phyloP scores from a whole-genome alignment of 1,284 basidiomycete genomes.

The Filobasidium uniguttulatum region DNA sequence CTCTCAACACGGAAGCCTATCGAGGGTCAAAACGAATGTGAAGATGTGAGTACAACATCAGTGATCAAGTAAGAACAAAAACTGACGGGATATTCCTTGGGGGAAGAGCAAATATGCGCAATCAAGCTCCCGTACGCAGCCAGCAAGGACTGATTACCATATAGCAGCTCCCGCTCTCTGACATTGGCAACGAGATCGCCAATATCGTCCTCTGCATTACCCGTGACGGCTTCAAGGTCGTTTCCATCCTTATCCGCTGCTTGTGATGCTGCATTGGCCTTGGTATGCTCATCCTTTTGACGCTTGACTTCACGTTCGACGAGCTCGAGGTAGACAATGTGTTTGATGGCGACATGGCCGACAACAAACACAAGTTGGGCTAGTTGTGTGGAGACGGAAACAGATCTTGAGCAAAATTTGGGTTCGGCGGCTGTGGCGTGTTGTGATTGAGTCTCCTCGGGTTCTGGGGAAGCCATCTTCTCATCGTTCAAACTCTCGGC shows the following conservation, averaged over 20 bases:
- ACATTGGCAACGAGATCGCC: slow-evolving; percentile 76
- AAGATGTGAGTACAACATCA: slow-evolving; percentile 1
- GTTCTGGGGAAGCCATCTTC: background rate
- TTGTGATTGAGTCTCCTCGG: background rate
- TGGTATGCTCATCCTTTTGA: slow-evolving; percentile 75
- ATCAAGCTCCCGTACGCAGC: slow-evolving; percentile 79
- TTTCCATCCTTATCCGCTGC: slow-evolving; percentile 53
- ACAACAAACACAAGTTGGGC: slow-evolving; percentile 87
- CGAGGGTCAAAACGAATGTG: background rate
- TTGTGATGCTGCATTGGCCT: slow-evolving; percentile 38
- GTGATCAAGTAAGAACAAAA: background rate
- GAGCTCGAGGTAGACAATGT: slow-evolving; percentile 89
- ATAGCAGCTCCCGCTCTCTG: slow-evolving; percentile 76
- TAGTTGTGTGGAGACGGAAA: slow-evolving; percentile 68
- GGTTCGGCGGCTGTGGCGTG: background rate
- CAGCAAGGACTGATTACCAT: slow-evolving; percentile 69
- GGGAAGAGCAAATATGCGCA: slow-evolving; percentile 68
- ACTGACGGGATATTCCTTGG: slow-evolving; percentile 68
- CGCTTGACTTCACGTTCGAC: slow-evolving; percentile 96
- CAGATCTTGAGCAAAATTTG: slow-evolving; percentile 39
- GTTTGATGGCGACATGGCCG: slow-evolving; percentile 93
- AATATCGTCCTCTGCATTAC: slow-evolving; percentile 96
- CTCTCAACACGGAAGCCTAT: slow-evolving; percentile 77
- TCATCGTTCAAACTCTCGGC: slow-evolving; percentile 16
- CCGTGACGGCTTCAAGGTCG: slow-evolving; percentile 91